Percentiles rank a stretch among this genome's conserved stretches.
phyloP scores from a whole-genome alignment of 1,284 basidiomycete genomes.

The Apiotrichum sp. region DNA sequence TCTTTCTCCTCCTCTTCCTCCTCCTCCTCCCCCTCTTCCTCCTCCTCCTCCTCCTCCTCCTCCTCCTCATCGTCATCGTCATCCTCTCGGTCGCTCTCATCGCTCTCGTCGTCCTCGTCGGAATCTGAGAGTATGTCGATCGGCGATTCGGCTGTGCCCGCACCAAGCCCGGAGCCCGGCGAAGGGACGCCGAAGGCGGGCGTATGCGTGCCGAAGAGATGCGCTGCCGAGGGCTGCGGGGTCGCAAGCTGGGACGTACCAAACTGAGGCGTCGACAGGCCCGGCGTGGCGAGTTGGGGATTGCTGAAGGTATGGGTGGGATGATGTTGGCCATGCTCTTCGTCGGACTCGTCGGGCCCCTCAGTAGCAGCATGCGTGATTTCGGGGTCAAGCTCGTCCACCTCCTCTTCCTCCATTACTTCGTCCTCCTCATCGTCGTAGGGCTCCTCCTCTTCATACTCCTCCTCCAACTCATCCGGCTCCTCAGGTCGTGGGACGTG shows the following conservation, averaged over 20 bases:
- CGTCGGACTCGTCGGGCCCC: background rate
- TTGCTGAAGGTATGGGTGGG: background rate
- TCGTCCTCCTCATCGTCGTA: slow-evolving; percentile 6
- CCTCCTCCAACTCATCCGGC: slow-evolving; percentile 6
- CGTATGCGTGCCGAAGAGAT: too few relatives aligned
- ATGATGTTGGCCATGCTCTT: slow-evolving; percentile 3
- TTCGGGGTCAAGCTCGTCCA: background rate
- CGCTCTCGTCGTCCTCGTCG: too few relatives aligned
- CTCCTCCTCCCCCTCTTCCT: slow-evolving; percentile 12
- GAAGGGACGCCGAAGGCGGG: background rate
- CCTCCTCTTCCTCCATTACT: slow-evolving; percentile 1
- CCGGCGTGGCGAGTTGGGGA: background rate
- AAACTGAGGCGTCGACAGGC: too few relatives aligned
- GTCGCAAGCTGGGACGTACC: background rate
- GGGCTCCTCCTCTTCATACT: slow-evolving; percentile 1
- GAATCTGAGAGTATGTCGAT: background rate
- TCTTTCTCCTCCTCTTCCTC: slow-evolving; percentile 3
- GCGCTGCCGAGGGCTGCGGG: background rate
- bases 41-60: slow-evolving; percentile 15
- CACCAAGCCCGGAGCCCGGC: background rate
- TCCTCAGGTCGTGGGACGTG: too few relatives aligned
- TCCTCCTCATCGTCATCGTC: slow-evolving; percentile 7
- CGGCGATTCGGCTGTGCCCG: background rate
- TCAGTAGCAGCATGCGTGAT: too few relatives aligned
- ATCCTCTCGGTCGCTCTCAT: background rate